Evolutionary conservation across 2,329 filamentous ascomycete genomes (phyloP).

Genomic region (Dactylellina parvicollis): DNA sequence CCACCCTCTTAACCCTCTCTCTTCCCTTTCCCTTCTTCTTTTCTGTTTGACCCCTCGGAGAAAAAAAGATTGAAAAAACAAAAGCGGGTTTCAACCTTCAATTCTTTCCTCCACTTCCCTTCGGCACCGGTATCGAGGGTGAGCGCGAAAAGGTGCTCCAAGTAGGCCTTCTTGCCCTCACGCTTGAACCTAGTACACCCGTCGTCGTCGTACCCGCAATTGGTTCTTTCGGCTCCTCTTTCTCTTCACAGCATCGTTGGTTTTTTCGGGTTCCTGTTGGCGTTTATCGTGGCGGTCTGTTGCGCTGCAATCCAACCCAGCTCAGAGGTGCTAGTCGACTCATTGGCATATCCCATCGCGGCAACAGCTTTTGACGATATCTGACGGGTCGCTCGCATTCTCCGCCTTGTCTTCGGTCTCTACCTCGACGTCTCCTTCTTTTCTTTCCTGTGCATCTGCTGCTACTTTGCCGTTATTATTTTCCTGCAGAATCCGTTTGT

Average conservation of each 20-base stretch:
- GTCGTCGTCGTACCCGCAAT: conserved; percentile 40
- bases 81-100: conserved; percentile 36
- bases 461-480: not conserved
- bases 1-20: conserved; percentile 43
- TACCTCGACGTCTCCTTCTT: conserved; percentile 19
- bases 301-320: conserved; percentile 37
- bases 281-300: conserved; percentile 52
- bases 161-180: conserved; percentile 53
- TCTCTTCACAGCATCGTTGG: conserved; percentile 35
- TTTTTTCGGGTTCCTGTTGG: conserved; percentile 44
- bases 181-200: conserved; percentile 38
- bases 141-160: conserved; percentile 53
- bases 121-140: conserved; percentile 47
- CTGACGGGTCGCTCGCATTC: not conserved
- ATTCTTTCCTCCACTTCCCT: conserved; percentile 33
- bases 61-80: conserved; percentile 32
- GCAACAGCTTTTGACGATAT: conserved; percentile 21
- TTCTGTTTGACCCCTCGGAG: conserved; percentile 32
- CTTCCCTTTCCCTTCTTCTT: conserved; percentile 25
- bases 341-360: conserved; percentile 29
- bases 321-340: conserved; percentile 7
- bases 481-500: not conserved
- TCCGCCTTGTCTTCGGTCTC: conserved; percentile 22
- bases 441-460: conserved; percentile 1
- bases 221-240: conserved; percentile 43